A percentile compares a stretch with the other conserved stretches of the same genome.
Evolutionary conservation across 208 protist species (phyloP).

Genomic region (Porcisia deanei): DNA sequence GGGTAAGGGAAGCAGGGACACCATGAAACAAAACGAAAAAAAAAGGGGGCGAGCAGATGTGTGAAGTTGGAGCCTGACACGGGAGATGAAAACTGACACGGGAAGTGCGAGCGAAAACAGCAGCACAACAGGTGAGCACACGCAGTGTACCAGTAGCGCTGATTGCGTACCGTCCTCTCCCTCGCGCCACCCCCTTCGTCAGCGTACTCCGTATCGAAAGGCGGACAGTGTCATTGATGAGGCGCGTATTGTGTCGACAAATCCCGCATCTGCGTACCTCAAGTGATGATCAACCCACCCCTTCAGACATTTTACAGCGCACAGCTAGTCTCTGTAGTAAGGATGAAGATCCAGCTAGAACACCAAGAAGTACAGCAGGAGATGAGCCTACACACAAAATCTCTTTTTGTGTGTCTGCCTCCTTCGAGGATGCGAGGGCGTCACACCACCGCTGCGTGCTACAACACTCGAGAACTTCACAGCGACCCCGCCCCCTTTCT

Average conservation of each 20-base stretch:
- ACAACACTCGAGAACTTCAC: neutral
- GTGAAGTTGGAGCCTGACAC: neutral
- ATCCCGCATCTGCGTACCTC: no score
- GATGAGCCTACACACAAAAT: no score
- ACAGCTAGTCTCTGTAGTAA: no score
- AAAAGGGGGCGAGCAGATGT: neutral
- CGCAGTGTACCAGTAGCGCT: neutral
- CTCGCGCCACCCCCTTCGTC: neutral
- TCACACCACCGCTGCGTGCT: neutral
- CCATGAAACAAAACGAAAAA: no score
- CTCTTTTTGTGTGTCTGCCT: neutral
- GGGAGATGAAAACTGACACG: neutral
- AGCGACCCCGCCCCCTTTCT: neutral
- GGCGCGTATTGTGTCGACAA: no score
- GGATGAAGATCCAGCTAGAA: neutral
- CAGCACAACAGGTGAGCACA: neutral
- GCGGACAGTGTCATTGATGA: no score
- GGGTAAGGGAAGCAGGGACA: no score
- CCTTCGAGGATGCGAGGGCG: neutral
- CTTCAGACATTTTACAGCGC: no score
- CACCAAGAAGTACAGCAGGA: no score
- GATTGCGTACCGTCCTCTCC: neutral
- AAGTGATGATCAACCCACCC: no score
- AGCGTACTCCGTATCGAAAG: no score
- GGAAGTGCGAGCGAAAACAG: neutral